Percentiles rank a stretch among this genome's conserved stretches.
Conservation (phyloP, 176 grass and related monocot genomes). For the Panicum miliaceum region DNA sequence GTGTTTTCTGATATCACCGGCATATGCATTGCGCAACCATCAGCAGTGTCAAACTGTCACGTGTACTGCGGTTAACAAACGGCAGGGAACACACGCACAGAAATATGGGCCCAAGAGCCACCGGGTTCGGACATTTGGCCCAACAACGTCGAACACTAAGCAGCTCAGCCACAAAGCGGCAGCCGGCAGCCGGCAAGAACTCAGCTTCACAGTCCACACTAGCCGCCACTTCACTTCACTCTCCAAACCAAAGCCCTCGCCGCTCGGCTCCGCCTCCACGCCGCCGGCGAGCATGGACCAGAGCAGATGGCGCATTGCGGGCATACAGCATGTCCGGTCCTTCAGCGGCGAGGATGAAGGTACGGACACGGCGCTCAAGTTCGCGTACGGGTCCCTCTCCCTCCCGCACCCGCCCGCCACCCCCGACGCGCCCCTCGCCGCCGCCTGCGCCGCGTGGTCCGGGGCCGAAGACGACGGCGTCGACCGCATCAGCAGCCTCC, state of each 20-base stretch:
- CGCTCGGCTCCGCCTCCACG: not conserved
- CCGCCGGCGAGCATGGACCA: constrained; percentile 7
- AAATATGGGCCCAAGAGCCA: not conserved
- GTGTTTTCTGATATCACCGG: too few relatives aligned
- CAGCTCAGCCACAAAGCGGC: not conserved
- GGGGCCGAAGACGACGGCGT: not conserved
- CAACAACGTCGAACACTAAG: not conserved
- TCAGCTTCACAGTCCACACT: not conserved
- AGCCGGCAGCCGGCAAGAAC: not conserved
- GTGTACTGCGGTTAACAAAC: too few relatives aligned
- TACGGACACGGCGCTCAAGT: not conserved
- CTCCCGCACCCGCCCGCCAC: not conserved
- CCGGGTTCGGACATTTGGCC: not conserved
- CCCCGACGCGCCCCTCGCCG: not conserved
- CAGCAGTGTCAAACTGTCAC: too few relatives aligned
- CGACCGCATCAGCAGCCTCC: constrained; percentile 13
- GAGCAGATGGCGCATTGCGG: not conserved
- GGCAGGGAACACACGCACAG: not conserved
- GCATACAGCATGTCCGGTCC: not conserved
- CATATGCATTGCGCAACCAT: too few relatives aligned
- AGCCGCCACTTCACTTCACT: not conserved
- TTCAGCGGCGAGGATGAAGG: not conserved
- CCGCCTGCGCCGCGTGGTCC: not conserved
- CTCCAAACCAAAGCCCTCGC: not conserved
- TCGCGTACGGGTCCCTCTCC: not conserved